Evolutionary conservation across 1,284 basidiomycete species (phyloP), one percentile per base, ranked within the genome.

Genomic region (Puccinia brachypodii): DNA sequence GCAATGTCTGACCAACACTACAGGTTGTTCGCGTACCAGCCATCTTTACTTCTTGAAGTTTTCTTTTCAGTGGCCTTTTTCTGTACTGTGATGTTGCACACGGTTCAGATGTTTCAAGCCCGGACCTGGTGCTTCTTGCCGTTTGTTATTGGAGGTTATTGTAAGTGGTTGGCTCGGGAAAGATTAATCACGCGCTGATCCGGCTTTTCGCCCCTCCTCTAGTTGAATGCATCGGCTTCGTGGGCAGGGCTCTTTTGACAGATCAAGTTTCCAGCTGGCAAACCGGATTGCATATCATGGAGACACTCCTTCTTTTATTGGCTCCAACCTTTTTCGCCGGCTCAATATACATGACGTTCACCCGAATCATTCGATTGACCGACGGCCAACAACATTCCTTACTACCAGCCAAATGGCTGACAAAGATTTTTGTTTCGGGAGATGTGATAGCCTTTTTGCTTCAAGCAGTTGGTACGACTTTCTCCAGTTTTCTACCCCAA

Each of bases 171-270:
- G n/a, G 8, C 58, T 62, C 22, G 9, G 16, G 31, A 68, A 38
- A n/a, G 19, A 42, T 68, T 16, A 38, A 38, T 25, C 28, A 25
- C 11, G 68, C 3, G 8, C 14, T 50, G 47, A 36, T 42, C 11
- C 13, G n/a, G 3, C n/a, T 25, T 31, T 72, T n/a, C n/a, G n/a
- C n/a, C n/a, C 28, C 25, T 62, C 58, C 47, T 50, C 47, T 68
- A 72, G 69, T 72, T 72, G 69, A 72, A 53, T 33, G n/a, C 22
- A 50, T 72, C 16, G 69, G 69, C 16, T 72, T 50, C 44, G 47
- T 72, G 13, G 44, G 4, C 1, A 50, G 47, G 47, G 69, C 69
- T 36, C 31, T 72, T 4, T 53, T 72, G 25, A 19, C 38, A 1
- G 19, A 40, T 25, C 22, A 53, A 2, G 16, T 25, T 2, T 28